These are phyloP conservation scores for Candida boleticola DNA, from an alignment of 805 yeast species.

Conservation along the genomic window DNA sequence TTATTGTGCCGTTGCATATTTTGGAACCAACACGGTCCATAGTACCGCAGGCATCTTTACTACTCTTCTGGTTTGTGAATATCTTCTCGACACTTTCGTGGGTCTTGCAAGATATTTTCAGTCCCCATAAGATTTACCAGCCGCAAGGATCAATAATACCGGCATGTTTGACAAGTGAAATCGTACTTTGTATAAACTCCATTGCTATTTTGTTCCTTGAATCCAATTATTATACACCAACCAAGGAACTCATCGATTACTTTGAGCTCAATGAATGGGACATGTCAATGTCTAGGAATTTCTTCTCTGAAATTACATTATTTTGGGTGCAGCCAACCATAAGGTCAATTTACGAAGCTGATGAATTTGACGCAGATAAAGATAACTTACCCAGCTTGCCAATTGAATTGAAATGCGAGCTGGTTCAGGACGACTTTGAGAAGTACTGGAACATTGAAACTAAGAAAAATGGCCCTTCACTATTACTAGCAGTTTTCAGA, in stretches of 20 bases:
- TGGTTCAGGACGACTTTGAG: background rate
- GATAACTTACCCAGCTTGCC: constrained; percentile 8
- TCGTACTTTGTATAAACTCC: constrained; percentile 13
- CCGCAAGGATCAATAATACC: background rate
- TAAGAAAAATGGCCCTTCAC: background rate
- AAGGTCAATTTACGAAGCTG: constrained; percentile 10
- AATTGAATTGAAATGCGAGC: background rate
- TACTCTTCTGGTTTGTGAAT: constrained; percentile 38
- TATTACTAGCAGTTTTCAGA: background rate
- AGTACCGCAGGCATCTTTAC: constrained; percentile 35
- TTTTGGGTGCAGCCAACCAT: constrained; percentile 14
- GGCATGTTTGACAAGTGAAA: constrained; percentile 14
- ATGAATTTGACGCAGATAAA: constrained; percentile 17
- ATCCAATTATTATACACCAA: constrained; percentile 16
- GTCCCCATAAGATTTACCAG: constrained; percentile 8
- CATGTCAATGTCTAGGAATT: constrained; percentile 8
- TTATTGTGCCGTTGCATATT: constrained; percentile 25
- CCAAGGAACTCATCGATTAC: constrained; percentile 18
- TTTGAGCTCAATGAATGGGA: constrained; percentile 12
- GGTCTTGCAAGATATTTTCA: constrained; percentile 19
- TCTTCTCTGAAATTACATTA: constrained; percentile 12
- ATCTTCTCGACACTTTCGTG: constrained; percentile 6
- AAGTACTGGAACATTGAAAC: constrained; percentile 3
- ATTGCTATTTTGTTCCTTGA: constrained; percentile 16
- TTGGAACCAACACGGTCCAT: constrained; percentile 43